Percentiles rank a stretch among this genome's conserved stretches.
These are phyloP conservation scores for Amphibolis antarctica DNA, from an alignment of 106 monocot genomes.

Conservation along the genomic window DNA sequence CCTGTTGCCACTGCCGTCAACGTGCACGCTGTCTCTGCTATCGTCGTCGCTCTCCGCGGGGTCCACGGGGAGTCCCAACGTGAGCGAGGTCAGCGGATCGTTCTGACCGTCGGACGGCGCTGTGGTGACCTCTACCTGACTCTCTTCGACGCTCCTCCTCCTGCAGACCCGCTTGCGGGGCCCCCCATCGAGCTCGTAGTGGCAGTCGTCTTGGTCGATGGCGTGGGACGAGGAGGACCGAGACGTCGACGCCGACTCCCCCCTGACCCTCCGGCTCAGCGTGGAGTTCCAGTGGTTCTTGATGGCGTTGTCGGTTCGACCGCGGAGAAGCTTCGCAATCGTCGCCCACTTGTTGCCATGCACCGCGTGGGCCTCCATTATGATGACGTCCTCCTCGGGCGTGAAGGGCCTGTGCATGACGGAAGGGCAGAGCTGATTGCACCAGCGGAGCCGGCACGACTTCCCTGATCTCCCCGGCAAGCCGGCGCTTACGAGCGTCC, in stretches of 20 bases:
- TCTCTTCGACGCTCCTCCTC: not conserved
- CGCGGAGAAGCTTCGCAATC: slow-evolving; percentile 23
- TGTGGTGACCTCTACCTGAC: no score
- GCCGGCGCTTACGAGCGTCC: slow-evolving; percentile 4
- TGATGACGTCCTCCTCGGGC: slow-evolving; percentile 20
- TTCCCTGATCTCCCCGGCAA: slow-evolving; percentile 13
- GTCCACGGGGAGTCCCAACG: not conserved
- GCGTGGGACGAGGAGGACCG: not conserved
- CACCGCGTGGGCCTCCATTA: slow-evolving; percentile 11
- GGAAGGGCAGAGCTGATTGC: slow-evolving; percentile 11
- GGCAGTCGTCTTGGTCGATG: not conserved
- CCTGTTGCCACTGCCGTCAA: not conserved
- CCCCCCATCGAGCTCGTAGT: not conserved
- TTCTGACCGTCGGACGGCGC: not conserved
- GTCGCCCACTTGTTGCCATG: slow-evolving; percentile 26
- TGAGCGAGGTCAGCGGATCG: not conserved
- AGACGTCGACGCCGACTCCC: not conserved
- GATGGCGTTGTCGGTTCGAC: slow-evolving; percentile 30
- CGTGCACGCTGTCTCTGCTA: not conserved
- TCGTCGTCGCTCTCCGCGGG: not conserved
- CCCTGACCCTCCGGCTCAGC: slow-evolving; percentile 10
- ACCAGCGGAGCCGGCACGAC: slow-evolving; percentile 21
- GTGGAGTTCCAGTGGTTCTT: slow-evolving; percentile 31
- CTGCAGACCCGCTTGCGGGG: not conserved
- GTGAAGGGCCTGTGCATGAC: slow-evolving; percentile 8